These are phyloP conservation scores for Macrophomina phaseolina DNA, from an alignment of 2,329 filamentous ascomycete species.

Conservation along the genomic window DNA sequence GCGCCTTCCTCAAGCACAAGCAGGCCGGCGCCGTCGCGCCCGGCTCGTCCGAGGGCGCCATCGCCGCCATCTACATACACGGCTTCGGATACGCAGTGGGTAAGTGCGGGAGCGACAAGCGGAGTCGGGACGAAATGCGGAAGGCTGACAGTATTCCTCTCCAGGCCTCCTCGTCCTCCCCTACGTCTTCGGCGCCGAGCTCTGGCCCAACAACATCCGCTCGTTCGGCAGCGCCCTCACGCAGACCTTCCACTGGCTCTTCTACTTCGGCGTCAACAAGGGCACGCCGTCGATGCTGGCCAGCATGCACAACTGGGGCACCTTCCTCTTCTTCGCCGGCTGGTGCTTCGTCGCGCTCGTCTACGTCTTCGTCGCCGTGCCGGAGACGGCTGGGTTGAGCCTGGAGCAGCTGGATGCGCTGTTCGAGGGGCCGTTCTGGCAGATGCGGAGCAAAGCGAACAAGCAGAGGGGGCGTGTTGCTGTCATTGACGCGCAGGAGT, in stretches of 20 bases:
- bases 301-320: constrained; percentile 49
- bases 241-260: constrained; percentile 52
- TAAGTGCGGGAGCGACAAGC: neutral
- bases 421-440: constrained; percentile 40
- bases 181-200: constrained; percentile 53
- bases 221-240: constrained; percentile 51
- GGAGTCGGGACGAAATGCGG: neutral
- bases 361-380: constrained; percentile 49
- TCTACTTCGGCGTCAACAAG: constrained; percentile 48
- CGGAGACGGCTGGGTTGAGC: constrained; percentile 47
- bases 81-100: constrained; percentile 53
- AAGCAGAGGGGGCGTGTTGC: neutral
- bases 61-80: constrained; percentile 54
- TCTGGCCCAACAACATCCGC: constrained; percentile 54
- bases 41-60: constrained; percentile 45
- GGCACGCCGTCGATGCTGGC: constrained; percentile 44
- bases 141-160: neutral
- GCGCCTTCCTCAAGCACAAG: constrained; percentile 47
- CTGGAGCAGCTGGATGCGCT: constrained; percentile 49
- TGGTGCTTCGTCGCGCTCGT: constrained; percentile 47
- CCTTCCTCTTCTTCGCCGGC: constrained; percentile 51
- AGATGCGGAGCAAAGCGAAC: constrained; percentile 2
- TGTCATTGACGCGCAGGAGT: neutral
- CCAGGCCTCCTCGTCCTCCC: constrained; percentile 46
- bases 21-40: constrained; percentile 34